Conservation (phyloP, 805 yeast species). For the Saturnispora gosingensis region DNA sequence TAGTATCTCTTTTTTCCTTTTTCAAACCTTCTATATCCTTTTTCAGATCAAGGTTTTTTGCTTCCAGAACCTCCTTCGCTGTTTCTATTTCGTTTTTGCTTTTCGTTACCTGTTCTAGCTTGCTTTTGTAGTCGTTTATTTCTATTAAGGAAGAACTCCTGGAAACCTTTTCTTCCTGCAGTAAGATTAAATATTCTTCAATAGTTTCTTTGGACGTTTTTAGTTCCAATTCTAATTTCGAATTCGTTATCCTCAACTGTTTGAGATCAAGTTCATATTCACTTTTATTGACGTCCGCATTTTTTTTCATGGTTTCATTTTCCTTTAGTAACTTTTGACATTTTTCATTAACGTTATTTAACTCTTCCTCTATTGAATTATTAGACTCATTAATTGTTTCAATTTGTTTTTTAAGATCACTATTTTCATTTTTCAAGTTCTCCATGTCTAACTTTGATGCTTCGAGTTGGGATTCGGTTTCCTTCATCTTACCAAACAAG, state of each 20-base stretch:
- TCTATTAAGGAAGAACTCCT: conserved; percentile 40
- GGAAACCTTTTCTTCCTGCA: conserved; percentile 33
- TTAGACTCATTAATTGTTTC: background rate
- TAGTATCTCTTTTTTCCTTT: conserved; percentile 19
- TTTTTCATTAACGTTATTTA: conserved; percentile 39
- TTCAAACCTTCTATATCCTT: conserved; percentile 15
- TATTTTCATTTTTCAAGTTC: conserved; percentile 24
- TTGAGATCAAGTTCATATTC: conserved; percentile 33
- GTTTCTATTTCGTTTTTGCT: conserved; percentile 22
- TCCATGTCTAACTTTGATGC: conserved; percentile 28
- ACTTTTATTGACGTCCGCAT: conserved; percentile 29
- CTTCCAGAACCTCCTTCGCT: conserved; percentile 14
- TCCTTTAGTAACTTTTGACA: conserved; percentile 41
- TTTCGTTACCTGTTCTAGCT: conserved; percentile 13
- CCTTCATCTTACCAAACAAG: conserved; percentile 65
- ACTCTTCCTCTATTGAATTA: conserved; percentile 23
- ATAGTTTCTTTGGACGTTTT: conserved; percentile 28
- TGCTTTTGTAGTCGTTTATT: conserved; percentile 27
- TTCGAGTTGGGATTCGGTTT: conserved; percentile 48
- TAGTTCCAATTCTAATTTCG: conserved; percentile 31
- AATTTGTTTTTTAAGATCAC: conserved; percentile 18
- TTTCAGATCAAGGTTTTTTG: conserved; percentile 18
- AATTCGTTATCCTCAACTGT: conserved; percentile 33
- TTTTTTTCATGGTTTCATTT: conserved; percentile 31
- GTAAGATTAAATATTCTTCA: conserved; percentile 28